A percentile compares a stretch with the other conserved stretches of the same genome.
These are phyloP conservation scores for Microascus cirrosus DNA, from an alignment of 2,329 filamentous ascomycete species.

Conservation along the genomic window DNA sequence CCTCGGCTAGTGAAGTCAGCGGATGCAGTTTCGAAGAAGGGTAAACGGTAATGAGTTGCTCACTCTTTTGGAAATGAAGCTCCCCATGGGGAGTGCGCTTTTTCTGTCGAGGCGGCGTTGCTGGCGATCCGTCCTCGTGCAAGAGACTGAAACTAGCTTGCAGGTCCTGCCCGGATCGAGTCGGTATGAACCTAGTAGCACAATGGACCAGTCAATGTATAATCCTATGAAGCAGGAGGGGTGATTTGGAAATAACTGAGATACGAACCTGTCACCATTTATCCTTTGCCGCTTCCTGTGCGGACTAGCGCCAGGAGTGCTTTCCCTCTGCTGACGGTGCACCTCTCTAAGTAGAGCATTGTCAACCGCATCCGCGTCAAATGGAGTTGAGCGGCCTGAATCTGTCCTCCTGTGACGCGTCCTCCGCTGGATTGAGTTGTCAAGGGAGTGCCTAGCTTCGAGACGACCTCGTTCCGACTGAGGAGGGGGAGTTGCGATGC, in stretches of 20 bases:
- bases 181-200: constrained; percentile 77
- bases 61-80: constrained; percentile 88
- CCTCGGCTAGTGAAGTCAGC: constrained; percentile 49
- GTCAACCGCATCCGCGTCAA: constrained; percentile 40
- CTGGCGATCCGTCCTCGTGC: constrained; percentile 85
- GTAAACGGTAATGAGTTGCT: constrained; percentile 16
- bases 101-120: constrained; percentile 76
- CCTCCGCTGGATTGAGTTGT: constrained; percentile 19
- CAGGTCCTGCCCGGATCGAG: constrained; percentile 83
- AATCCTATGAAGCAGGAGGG: background rate
- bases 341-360: constrained; percentile 39
- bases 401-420: background rate
- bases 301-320: constrained; percentile 41
- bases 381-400: constrained; percentile 17
- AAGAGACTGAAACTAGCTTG: constrained; percentile 87
- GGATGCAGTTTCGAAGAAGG: background rate
- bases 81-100: constrained; percentile 81
- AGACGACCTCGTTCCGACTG: constrained; percentile 29
- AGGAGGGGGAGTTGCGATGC: constrained; percentile 30
- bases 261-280: constrained; percentile 46
- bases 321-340: constrained; percentile 37
- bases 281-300: constrained; percentile 49
- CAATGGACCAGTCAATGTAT: background rate
- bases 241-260: background rate
- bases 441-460: constrained; percentile 27